Evolutionary conservation across 805 yeast species (phyloP).

Genomic region (Wickerhamiella lipophila): DNA sequence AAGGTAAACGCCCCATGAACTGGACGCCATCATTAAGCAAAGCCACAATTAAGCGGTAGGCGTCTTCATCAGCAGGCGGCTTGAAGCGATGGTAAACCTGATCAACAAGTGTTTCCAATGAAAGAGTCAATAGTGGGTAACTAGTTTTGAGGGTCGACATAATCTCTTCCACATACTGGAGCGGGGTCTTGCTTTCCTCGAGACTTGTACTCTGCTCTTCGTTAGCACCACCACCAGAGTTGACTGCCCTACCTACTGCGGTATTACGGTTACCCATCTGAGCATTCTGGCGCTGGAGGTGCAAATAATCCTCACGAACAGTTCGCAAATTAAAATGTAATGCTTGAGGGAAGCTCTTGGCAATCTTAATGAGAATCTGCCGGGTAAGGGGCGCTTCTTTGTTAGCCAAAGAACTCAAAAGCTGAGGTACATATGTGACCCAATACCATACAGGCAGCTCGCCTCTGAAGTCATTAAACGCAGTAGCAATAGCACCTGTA

Average conservation of each 20-base stretch:
- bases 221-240: neutral
- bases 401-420: slow-evolving; percentile 77
- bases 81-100: slow-evolving; percentile 90
- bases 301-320: slow-evolving; percentile 85
- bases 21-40: slow-evolving; percentile 86
- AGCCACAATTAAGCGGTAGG: slow-evolving; percentile 86
- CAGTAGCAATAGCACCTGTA: slow-evolving; percentile 64
- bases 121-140: slow-evolving; percentile 81
- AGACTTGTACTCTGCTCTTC: neutral
- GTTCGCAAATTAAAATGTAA: slow-evolving; percentile 91
- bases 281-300: slow-evolving; percentile 57
- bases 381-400: slow-evolving; percentile 84
- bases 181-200: slow-evolving; percentile 52
- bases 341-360: slow-evolving; percentile 95
- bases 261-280: slow-evolving; percentile 18
- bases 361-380: slow-evolving; percentile 77
- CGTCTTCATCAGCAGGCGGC: slow-evolving; percentile 89
- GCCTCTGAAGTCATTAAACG: slow-evolving; percentile 84
- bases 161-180: slow-evolving; percentile 87
- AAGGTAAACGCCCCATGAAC: slow-evolving; percentile 70
- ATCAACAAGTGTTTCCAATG: slow-evolving; percentile 88
- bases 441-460: slow-evolving; percentile 99
- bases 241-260: slow-evolving; percentile 13
- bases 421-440: slow-evolving; percentile 94
- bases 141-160: slow-evolving; percentile 95